Evolutionary conservation across 2,329 filamentous ascomycete species (phyloP), one percentile per base, ranked within the genome.

Genomic region (Ophiocordyceps camponoti-rufipedis): DNA sequence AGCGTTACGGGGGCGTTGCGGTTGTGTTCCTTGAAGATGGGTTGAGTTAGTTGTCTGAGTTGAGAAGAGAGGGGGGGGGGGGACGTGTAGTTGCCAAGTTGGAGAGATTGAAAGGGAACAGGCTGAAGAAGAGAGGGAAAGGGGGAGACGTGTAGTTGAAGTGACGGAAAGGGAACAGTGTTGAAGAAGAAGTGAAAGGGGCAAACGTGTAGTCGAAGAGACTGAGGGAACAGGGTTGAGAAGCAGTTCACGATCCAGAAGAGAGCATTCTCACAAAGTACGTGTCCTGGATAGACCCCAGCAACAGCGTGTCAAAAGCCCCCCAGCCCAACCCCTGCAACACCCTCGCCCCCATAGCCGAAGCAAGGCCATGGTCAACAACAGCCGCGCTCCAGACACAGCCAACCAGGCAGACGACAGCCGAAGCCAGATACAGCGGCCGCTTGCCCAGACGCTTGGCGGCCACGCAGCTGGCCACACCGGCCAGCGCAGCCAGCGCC

Each of bases 271-370:
- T 57, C 55, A 75, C 72, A 53, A 73, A 77, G 54, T 68, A 78
- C 1, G 70, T 70, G 50, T 78, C 74, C 42, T 72, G 66, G 43
- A 78, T 70, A 2, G 69, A 71, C 2, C 64, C 65, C 31, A 70
- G 57, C 29, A 74, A 61, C 38, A 78, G 56, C 5, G 65, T 68
- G 50, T 78, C 74, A 48, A 77, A 74, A 11, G 69, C 67, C 6
- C 74, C 74, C 70, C 74, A 75, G n/a, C 69, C 74, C 0, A 78
- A 46, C 1, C 72, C 73, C 52, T 77, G 72, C 32, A 78, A 62
- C 16, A 74, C 53, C 10, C 74, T 64, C 2, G 72, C 68, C 0
- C 63, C 65, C 65, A 76, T 67, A 52, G 68, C 69, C 46, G 69
- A 61, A 9, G 57, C 59, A 45, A 67, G 70, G 49, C 56, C 64